Evolutionary conservation across 306 rosid genomes (phyloP).

Genomic region (Vigna radiata): DNA sequence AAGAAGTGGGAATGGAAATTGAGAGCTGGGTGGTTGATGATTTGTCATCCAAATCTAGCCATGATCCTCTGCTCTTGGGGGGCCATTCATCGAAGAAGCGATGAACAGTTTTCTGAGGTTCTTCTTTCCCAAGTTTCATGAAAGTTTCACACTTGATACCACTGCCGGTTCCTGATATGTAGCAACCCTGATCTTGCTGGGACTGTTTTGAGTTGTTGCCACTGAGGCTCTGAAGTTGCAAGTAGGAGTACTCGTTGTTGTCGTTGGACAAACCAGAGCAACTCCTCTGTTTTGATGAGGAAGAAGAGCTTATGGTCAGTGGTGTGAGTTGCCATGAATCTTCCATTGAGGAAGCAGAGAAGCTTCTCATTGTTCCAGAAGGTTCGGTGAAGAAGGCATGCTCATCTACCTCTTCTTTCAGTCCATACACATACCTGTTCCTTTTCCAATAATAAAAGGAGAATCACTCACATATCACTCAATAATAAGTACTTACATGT

Average conservation of each 20-base stretch:
- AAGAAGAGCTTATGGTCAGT: conserved; percentile 73
- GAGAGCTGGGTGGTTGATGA: conserved; percentile 90
- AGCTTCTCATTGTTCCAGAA: conserved; percentile 72
- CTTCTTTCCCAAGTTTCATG: conserved; percentile 60
- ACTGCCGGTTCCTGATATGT: conserved; percentile 42
- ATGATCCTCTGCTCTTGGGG: conserved; percentile 64
- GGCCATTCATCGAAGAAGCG: conserved; percentile 98
- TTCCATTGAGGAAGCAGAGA: conserved; percentile 77
- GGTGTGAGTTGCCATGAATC: conserved; percentile 90
- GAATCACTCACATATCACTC: conserved; percentile 1
- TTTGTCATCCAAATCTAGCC: conserved; percentile 88
- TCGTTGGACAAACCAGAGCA: conserved; percentile 61
- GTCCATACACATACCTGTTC: conserved; percentile 69
- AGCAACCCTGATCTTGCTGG: conserved; percentile 53
- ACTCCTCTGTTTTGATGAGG: conserved; percentile 73
- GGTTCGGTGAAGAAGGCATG: conserved; percentile 93
- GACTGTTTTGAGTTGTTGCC: conserved; percentile 50
- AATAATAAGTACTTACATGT: neutral
- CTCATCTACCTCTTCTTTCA: conserved; percentile 82
- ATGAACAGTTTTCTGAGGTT: conserved; percentile 82
- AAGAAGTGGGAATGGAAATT: conserved; percentile 78
- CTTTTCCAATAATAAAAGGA: conserved; percentile 44
- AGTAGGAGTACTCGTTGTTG: conserved; percentile 60
- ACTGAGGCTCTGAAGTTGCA: conserved; percentile 71
- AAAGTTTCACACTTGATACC: conserved; percentile 42